These are phyloP conservation scores for Fusarium sp. DNA, from an alignment of 2,329 filamentous ascomycete species.

Conservation along the genomic window DNA sequence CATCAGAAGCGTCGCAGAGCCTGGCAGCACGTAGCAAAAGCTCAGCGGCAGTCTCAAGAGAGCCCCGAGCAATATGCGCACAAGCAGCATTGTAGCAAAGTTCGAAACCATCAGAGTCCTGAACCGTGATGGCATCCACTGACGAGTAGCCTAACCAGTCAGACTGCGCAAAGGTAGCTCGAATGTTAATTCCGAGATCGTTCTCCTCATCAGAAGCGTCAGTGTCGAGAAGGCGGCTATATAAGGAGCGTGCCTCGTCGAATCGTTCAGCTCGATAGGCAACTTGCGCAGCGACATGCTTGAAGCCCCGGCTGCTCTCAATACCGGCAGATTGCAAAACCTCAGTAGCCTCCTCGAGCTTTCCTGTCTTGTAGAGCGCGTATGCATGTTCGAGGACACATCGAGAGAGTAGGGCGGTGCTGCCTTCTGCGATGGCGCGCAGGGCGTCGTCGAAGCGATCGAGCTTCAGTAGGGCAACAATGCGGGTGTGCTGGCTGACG, in stretches of 20 bases:
- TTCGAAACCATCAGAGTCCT: constrained; percentile 80
- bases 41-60: constrained; percentile 72
- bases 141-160: constrained; percentile 70
- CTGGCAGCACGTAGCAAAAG: constrained; percentile 77
- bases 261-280: constrained; percentile 83
- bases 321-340: constrained; percentile 51
- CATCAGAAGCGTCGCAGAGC: constrained; percentile 79
- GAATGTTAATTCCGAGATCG: constrained; percentile 81
- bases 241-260: constrained; percentile 72
- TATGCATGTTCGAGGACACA: constrained; percentile 81
- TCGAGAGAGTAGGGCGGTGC: constrained; percentile 68
- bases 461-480: constrained; percentile 82
- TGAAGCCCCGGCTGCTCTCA: constrained; percentile 51
- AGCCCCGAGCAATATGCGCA: constrained; percentile 75
- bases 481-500: constrained; percentile 75
- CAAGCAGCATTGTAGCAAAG: constrained; percentile 86
- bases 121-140: constrained; percentile 62
- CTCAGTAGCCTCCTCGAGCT: constrained; percentile 72
- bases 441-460: constrained; percentile 85
- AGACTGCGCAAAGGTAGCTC: constrained; percentile 78
- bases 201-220: constrained; percentile 72
- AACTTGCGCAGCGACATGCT: constrained; percentile 72
- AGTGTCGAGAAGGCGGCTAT: constrained; percentile 66
- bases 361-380: constrained; percentile 84
- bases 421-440: constrained; percentile 73